Conservation (phyloP, 176 grass and related monocot genomes). For the Secale cereale region DNA sequence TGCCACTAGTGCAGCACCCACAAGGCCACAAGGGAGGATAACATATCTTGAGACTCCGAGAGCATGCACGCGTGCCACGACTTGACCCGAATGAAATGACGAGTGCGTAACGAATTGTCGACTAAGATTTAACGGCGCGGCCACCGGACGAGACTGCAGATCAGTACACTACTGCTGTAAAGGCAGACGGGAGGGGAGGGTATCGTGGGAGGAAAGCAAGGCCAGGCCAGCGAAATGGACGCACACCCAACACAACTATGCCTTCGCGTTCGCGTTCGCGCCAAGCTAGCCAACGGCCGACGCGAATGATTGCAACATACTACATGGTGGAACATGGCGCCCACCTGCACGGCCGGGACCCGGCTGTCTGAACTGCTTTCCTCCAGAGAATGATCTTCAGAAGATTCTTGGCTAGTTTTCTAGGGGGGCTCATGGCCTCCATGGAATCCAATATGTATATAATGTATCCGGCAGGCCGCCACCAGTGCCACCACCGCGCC, state of each 20-base stretch:
- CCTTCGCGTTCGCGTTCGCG: constrained; percentile 18
- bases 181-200: neutral
- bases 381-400: neutral
- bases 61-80: neutral
- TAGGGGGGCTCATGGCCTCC: constrained; percentile 12
- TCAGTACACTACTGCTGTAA: neutral
- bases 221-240: constrained; percentile 24
- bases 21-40: neutral
- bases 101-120: neutral
- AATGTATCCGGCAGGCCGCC: constrained; percentile 34
- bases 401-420: constrained; percentile 21
- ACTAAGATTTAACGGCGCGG: neutral
- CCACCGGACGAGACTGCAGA: neutral
- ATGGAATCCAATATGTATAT: constrained; percentile 45
- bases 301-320: constrained; percentile 37
- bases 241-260: constrained; percentile 28
- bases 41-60: neutral
- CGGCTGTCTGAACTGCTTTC: neutral
- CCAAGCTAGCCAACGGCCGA: neutral
- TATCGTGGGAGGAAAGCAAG: constrained; percentile 36
- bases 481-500: neutral
- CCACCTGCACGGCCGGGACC: neutral
- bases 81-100: constrained; percentile 5
- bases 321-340: constrained; percentile 13
- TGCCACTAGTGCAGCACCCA: constrained; percentile 21